Evolutionary conservation across 805 yeast genomes (phyloP).

Genomic region (Suhomyces sp.): DNA sequence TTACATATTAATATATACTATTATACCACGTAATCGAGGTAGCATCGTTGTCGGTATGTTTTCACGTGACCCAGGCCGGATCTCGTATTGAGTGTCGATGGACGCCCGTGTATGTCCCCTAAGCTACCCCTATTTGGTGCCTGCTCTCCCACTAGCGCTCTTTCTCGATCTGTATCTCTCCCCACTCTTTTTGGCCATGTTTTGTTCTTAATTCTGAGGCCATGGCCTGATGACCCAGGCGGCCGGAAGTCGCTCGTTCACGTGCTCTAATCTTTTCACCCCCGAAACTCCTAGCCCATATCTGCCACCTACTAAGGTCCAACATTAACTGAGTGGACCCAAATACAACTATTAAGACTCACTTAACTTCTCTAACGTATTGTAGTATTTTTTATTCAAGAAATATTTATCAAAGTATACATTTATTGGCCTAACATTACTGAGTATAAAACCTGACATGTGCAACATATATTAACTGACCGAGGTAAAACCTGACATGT

Average conservation of each 20-base stretch:
- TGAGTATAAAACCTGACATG: no score
- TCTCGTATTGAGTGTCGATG: background rate
- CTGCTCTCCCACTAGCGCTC: background rate
- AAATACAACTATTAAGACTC: no score
- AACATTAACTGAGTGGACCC: no score
- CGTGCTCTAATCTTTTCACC: background rate
- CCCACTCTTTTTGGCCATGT: background rate
- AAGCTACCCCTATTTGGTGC: background rate
- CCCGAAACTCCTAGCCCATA: background rate
- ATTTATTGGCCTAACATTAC: no score
- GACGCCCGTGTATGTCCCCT: background rate
- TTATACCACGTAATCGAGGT: no score
- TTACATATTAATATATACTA: no score
- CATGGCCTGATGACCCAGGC: background rate
- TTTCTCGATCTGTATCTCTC: background rate
- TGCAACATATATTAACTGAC: no score
- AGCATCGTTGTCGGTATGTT: no score
- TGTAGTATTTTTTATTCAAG: no score
- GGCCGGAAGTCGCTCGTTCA: background rate
- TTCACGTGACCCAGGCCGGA: background rate
- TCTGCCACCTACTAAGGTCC: background rate
- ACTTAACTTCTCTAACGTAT: no score
- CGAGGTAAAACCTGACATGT: no score
- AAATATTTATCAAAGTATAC: no score
- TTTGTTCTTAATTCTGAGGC: background rate